These are phyloP conservation scores for Xylaria flabelliformis DNA, from an alignment of 495 filamentous ascomycete genomes.

Conservation along the genomic window DNA sequence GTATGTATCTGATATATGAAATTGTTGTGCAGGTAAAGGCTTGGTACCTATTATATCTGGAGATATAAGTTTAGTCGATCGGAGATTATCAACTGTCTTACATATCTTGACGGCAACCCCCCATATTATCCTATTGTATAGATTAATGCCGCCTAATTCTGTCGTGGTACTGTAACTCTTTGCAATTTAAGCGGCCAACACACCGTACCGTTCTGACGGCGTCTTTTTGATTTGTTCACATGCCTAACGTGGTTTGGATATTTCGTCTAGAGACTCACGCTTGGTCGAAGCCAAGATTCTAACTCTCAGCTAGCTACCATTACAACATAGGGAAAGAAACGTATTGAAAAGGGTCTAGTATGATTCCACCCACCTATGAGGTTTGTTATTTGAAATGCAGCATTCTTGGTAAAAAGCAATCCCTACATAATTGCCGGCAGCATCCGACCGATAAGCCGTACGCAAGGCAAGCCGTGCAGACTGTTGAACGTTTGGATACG, in stretches of 20 bases:
- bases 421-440: slow-evolving; percentile 2
- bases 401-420: neutral
- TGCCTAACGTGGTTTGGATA: slow-evolving; percentile 19
- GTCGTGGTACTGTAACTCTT: neutral
- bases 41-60: neutral
- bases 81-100: slow-evolving; percentile 10
- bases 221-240: slow-evolving; percentile 2
- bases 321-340: neutral
- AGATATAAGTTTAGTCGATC: neutral
- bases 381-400: neutral
- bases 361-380: neutral
- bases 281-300: slow-evolving; percentile 8
- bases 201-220: neutral
- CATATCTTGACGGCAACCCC: neutral
- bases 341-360: neutral
- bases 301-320: slow-evolving; percentile 3
- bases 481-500: neutral
- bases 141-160: neutral
- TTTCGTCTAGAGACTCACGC: neutral
- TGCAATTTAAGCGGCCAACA: neutral
- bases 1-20: neutral
- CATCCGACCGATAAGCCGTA: slow-evolving; percentile 18
- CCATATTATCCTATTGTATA: neutral
- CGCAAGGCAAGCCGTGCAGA: neutral
- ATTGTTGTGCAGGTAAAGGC: neutral